Evolutionary conservation across 176 grass and related monocot genomes (phyloP), one percentile per base, ranked within the genome.

Genomic region (Phragmites australis): DNA sequence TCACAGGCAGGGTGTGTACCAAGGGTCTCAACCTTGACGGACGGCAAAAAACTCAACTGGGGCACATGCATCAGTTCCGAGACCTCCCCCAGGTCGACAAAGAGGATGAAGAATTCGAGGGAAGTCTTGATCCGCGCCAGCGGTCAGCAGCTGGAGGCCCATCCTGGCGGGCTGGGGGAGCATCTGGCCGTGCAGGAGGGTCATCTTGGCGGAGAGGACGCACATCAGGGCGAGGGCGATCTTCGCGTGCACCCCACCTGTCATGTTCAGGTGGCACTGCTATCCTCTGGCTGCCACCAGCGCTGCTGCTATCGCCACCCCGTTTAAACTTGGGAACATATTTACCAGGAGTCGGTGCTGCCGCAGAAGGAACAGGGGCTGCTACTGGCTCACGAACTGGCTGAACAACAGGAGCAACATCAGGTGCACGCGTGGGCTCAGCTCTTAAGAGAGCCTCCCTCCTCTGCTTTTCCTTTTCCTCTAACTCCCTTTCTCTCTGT

Each of bases 401-500:
- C 1, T 74, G 69, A 23, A 80, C 76, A 39, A 73, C 76, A 29
- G 69, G 30, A 39, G 80, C 59, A 73, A 64, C 25, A 11, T 73
- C 52, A 79, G 78, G 29, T 6, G 60, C 22, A 17, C 74, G 69
- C 1, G 59, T 42, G 1, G 90, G 16, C 67, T 91, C 90, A 3
- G 78, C 30, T 52, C 55, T 72, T 66, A 93, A 47, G n/a, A 93
- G 82, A 47, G 78, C 42, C 16, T 99, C 96, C 58, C 54, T 87
- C 29, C 62, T 83, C 39, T 84, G 66, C 26, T 78, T 70, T 31
- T 80, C 96, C 66, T 83, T 94, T 79, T 95, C 96, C 76, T 99
- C 96, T 18, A 95, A 39, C 47, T 99, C 96, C 12, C 17, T 68
- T 52, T 99, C 93, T 41, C 96, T 89, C 66, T 88, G 76, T 17